Evolutionary conservation across 208 protist genomes (phyloP), one percentile per base, ranked within the genome.

Genomic region (Acanthamoeba sp.): DNA sequence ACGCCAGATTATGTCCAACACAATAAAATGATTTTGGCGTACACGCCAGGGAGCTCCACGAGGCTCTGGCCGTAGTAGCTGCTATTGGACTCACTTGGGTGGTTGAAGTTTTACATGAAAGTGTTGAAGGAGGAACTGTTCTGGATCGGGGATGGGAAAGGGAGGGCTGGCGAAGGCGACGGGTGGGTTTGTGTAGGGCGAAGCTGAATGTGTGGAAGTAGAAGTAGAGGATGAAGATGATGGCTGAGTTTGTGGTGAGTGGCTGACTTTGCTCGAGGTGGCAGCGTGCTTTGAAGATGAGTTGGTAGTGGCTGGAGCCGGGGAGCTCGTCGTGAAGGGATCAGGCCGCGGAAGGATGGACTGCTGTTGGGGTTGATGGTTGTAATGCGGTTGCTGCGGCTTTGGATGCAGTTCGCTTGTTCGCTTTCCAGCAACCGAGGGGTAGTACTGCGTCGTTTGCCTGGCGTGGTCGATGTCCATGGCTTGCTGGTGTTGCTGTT

Each of bases 81-180:
- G 5, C 18, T 27, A 2, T 16, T 24, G 64, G 32, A 48, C 40
- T 82, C 71, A 85, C 42, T 85, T 85, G 20, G 76, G 40, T 3
- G 36, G 76, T 57, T 52, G 18, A 16, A 85, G 76, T 24, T 85
- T 38, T 36, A 85, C 40, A 29, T 57, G 36, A 57, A 85, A 85
- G 45, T 85, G 76, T 22, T 55, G 76, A 24, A 85, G 40, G 40
- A 85, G 76, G 76, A 85, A 85, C 76, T 85, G 40, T 42, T 85
- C 76, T 6, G 76, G 76, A 42, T 85, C n/a, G 76, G 76, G 76
- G 20, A 85, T 36, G 45, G 76, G 76, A 42, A 85, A 85, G 24
- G 76, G 76, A 32, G 76, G 42, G 76, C 40, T 55, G 76, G 40
- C 20, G 42, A 85, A 85, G n/a, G 76, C 18, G 27, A 85, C 76